These are phyloP conservation scores for Turritis glabra DNA, from an alignment of 345 rosid species.

Conservation along the genomic window DNA sequence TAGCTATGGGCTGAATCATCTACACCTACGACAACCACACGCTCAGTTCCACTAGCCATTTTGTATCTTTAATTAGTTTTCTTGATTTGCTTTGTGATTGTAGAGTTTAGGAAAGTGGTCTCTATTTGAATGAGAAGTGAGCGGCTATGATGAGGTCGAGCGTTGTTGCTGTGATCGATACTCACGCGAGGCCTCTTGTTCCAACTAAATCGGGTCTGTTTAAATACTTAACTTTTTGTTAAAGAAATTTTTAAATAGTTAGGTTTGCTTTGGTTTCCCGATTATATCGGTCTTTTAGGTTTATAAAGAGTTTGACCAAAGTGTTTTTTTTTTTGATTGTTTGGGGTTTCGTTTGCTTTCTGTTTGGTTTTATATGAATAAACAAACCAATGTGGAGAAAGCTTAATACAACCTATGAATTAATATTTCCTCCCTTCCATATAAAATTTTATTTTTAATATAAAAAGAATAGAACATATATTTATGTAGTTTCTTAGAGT, in stretches of 20 bases:
- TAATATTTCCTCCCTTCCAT: too few relatives aligned
- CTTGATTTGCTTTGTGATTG: neutral
- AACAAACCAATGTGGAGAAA: too few relatives aligned
- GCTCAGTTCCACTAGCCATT: constrained; percentile 40
- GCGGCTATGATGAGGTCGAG: neutral
- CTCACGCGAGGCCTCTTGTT: constrained; percentile 1
- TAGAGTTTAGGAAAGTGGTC: neutral
- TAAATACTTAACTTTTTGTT: neutral
- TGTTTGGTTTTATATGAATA: neutral
- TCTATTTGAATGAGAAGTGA: constrained; percentile 20
- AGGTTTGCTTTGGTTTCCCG: neutral
- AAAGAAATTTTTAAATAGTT: neutral
- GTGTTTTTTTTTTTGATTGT: neutral
- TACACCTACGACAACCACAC: constrained; percentile 50
- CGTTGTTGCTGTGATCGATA: neutral
- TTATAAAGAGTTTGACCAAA: neutral
- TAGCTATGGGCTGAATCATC: constrained; percentile 55
- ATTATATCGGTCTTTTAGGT: neutral
- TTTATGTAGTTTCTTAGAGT: too few relatives aligned
- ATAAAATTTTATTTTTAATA: too few relatives aligned
- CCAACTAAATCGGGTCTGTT: neutral
- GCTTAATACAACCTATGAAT: too few relatives aligned
- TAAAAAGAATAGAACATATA: too few relatives aligned
- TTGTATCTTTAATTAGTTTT: neutral
- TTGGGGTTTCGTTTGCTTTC: neutral